Conservation (phyloP, 2,329 filamentous ascomycete species). For the Shiraia bambusicola region DNA sequence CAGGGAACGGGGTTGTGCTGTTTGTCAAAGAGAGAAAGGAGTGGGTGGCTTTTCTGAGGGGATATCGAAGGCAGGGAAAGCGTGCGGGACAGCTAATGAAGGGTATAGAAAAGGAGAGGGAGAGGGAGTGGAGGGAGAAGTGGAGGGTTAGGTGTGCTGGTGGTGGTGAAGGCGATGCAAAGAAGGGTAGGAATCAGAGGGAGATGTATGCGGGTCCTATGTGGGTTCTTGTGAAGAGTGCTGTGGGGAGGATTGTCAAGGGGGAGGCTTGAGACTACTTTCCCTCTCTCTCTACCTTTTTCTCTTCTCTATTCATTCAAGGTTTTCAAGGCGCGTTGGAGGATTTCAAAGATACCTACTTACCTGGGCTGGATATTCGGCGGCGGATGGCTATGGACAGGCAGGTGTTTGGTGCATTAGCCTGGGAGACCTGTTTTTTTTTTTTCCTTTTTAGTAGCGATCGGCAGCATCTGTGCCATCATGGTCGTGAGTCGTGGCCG, state of each 20-base stretch:
- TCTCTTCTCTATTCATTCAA: too few species aligned
- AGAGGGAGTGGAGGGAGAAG: conserved; percentile 24
- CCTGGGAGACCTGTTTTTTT: too few species aligned
- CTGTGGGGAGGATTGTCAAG: conserved; percentile 23
- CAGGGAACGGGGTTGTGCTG: conserved; percentile 26
- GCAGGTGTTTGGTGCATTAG: too few species aligned
- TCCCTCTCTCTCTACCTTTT: too few species aligned
- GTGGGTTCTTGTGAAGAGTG: conserved; percentile 32
- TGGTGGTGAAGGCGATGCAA: conserved; percentile 13
- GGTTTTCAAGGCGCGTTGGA: too few species aligned
- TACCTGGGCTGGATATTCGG: background rate
- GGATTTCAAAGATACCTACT: too few species aligned
- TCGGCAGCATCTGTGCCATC: too few species aligned
- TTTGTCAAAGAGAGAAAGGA: conserved; percentile 28
- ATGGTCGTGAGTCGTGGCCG: too few species aligned
- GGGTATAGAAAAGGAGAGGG: conserved; percentile 21
- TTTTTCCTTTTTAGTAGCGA: too few species aligned
- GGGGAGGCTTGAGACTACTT: conserved; percentile 24
- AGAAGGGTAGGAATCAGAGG: conserved; percentile 18
- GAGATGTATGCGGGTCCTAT: conserved; percentile 19
- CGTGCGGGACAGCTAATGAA: conserved; percentile 23
- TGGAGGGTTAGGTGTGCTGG: conserved; percentile 30
- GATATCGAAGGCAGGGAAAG: conserved; percentile 26
- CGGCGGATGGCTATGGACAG: too few species aligned
- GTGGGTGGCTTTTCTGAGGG: conserved; percentile 26